These are phyloP conservation scores for Saturnispora galanensis DNA, from an alignment of 805 yeast genomes.

Conservation along the genomic window DNA sequence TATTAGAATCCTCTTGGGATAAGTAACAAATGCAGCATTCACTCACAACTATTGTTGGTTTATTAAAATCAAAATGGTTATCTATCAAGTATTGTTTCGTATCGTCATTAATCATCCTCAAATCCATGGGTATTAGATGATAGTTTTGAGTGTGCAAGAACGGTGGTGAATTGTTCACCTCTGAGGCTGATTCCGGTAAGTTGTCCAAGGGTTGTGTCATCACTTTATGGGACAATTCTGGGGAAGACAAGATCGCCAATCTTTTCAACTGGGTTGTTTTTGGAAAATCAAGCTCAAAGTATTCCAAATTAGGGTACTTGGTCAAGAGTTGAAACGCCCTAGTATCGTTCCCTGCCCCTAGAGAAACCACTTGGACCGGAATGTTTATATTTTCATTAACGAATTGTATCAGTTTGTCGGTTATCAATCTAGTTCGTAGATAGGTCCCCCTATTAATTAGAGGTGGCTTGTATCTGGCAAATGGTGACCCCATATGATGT, in stretches of 20 bases:
- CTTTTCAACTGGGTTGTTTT: conserved; percentile 44
- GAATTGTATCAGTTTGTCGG: conserved; percentile 35
- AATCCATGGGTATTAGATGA: conserved; percentile 45
- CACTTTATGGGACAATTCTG: conserved; percentile 4
- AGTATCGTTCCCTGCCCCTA: conserved; percentile 82
- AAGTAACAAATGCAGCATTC: conserved; percentile 75
- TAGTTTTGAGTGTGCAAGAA: conserved; percentile 25
- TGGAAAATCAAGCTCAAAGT: conserved; percentile 59
- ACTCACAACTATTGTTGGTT: conserved; percentile 55
- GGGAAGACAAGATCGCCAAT: conserved; percentile 31
- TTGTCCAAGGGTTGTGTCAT: background rate
- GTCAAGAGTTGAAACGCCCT: conserved; percentile 44
- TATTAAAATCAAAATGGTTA: conserved; percentile 15
- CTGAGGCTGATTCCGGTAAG: conserved; percentile 14
- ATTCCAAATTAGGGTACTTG: conserved; percentile 26
- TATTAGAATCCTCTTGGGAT: conserved; percentile 37
- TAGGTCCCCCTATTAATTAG: conserved; percentile 66
- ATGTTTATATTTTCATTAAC: conserved; percentile 20
- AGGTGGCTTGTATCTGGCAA: conserved; percentile 36
- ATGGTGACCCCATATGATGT: too few relatives aligned
- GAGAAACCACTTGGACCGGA: conserved; percentile 46
- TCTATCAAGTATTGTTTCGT: background rate
- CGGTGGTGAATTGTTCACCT: background rate
- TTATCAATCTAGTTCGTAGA: conserved; percentile 46
- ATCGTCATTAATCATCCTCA: conserved; percentile 30